phyloP scores from a whole-genome alignment of 495 filamentous ascomycete genomes.

The Neurospora sp. region DNA sequence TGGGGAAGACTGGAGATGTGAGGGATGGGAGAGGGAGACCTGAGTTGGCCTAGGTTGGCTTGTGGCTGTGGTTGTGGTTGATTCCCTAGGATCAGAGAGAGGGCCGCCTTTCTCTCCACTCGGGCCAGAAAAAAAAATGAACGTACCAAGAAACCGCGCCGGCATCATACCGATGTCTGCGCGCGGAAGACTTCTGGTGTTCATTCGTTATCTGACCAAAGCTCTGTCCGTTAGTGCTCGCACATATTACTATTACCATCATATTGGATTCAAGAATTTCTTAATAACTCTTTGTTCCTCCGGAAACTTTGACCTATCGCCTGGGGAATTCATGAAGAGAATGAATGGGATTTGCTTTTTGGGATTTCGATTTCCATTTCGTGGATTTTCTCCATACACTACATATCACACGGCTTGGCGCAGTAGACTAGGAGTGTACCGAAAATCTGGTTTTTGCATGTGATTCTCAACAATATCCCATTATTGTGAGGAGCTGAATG shows the following conservation, averaged over 20 bases:
- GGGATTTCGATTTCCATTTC: neutral
- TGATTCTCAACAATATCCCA: neutral
- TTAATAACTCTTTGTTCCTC: neutral
- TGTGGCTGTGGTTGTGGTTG: neutral
- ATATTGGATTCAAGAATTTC: slow-evolving; percentile 7
- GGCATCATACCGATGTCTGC: neutral
- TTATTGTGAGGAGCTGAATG: neutral
- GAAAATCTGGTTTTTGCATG: neutral
- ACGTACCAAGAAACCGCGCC: neutral
- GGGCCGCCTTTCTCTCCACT: neutral
- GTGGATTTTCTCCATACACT: neutral
- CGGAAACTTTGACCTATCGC: neutral
- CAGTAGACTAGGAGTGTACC: neutral
- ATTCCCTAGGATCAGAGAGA: neutral
- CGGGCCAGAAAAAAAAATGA: neutral
- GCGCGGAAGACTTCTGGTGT: neutral
- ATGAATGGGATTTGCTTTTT: neutral
- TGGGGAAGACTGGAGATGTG: neutral
- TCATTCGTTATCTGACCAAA: neutral
- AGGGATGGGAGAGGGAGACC: neutral
- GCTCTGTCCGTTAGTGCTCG: neutral
- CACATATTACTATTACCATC: slow-evolving; percentile 1
- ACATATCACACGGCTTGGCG: neutral
- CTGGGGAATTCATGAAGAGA: neutral
- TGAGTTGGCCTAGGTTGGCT: neutral